A percentile compares a stretch with the other conserved stretches of the same genome.
phyloP scores from a whole-genome alignment of 2,329 filamentous ascomycete species.

The Colletotrichum lupini region DNA sequence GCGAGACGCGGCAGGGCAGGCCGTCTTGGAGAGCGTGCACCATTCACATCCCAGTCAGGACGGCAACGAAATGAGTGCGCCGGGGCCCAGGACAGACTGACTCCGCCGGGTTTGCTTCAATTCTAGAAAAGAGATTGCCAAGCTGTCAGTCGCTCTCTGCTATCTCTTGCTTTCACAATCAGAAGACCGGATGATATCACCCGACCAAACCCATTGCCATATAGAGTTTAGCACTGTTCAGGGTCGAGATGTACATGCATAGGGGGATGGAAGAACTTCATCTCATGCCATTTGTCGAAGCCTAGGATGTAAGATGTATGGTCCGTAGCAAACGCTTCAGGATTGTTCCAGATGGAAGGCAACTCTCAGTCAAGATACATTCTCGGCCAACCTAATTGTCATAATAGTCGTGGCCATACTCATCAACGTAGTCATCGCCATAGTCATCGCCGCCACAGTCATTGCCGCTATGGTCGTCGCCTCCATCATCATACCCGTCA shows the following conservation, averaged over 20 bases:
- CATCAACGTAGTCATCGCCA: conserved; percentile 39
- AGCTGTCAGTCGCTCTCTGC: no score
- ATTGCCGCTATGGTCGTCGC: conserved; percentile 55
- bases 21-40: no score
- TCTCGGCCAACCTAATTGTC: conserved; percentile 28
- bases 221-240: no score
- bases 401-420: conserved; percentile 12
- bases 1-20: no score
- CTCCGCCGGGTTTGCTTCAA: no score
- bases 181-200: no score
- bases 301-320: not conserved
- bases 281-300: not conserved
- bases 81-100: no score
- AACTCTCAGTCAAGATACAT: not conserved
- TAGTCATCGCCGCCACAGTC: conserved; percentile 40
- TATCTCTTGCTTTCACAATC: no score
- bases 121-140: no score
- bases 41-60: no score
- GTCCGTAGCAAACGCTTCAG: not conserved
- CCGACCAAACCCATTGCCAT: no score
- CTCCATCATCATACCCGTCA: conserved; percentile 43
- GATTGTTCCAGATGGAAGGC: not conserved
- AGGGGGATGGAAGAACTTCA: not conserved
- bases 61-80: no score
- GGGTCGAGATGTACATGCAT: not conserved